Base-by-base conservation (phyloP, 257 asterid genomes). In the Fraxinus americana region DNA sequence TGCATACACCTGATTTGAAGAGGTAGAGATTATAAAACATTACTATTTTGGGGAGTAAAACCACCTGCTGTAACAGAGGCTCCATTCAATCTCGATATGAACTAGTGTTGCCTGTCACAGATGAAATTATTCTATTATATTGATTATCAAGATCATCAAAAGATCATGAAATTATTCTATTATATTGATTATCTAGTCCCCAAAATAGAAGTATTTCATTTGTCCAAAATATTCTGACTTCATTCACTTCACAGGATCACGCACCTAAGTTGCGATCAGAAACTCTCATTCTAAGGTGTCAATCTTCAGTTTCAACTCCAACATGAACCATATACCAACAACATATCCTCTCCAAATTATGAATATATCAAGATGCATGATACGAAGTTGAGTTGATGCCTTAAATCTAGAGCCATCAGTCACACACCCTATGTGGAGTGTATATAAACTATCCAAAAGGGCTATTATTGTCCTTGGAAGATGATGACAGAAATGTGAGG, bases 1-100 rank as follows among this genome's bases (percentile, higher is more conserved):
- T 50, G 94, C 96, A 88, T 90, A 96, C 38, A 93, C 96, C 77
- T 91, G 95, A 83, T 96, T 96, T n/a, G 91, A 93, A 32, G 98
- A 96, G 36, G 98, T 93, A 65, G 96, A 90, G 66, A 96, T 71
- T 59, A 93, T 77, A 57, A 93, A 78, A 96, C 84, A 76, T 90
- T 93, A 88, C 94, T 88, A 61, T 91, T 90, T 72, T 57, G 84
- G 12, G 97, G 95, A 50, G 90, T 80, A 83, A 96, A 96, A 36
- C 98, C 99, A 79, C 92, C 99, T 23, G 97, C 96, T 14, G 94
- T 91, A 29, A 96, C 91, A 43, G 97, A 90, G 17, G 94, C 96
- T 72, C 95, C 97, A 68, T 90, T 93, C 90, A 96, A 86, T 88
- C 97, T 90, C 77, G 99, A 87, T 82, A 96, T 82, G 80, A 93